phyloP scores from a whole-genome alignment of 768 basidiomycete species.

The Tephrocybe sp. region DNA sequence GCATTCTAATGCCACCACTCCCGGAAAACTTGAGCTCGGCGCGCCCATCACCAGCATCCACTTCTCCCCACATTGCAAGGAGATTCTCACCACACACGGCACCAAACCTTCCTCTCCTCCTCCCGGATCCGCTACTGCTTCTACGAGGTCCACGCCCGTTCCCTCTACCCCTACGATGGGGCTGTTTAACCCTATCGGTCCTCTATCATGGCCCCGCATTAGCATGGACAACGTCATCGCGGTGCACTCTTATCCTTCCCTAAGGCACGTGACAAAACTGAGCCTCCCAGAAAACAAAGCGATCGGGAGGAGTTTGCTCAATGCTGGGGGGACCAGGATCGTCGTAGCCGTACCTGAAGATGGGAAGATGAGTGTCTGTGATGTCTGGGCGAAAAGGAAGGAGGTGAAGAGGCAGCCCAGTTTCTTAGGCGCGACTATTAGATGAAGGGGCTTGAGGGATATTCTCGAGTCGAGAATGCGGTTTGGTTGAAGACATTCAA shows the following conservation, averaged over 20 bases:
- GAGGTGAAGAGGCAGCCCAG: slow-evolving; percentile 34
- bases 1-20: slow-evolving; percentile 42
- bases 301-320: slow-evolving; percentile 59
- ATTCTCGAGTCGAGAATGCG: no score
- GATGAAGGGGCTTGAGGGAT: neutral
- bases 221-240: slow-evolving; percentile 34
- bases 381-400: slow-evolving; percentile 49
- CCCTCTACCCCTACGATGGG: neutral
- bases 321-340: slow-evolving; percentile 50
- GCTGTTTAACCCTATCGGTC: neutral
- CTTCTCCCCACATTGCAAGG: slow-evolving; percentile 80
- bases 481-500: no score
- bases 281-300: slow-evolving; percentile 41
- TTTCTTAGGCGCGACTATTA: slow-evolving; percentile 27
- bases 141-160: neutral
- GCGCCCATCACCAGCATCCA: slow-evolving; percentile 70
- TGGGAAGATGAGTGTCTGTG: slow-evolving; percentile 66
- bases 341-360: slow-evolving; percentile 64
- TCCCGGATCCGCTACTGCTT: neutral
- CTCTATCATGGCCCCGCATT: neutral
- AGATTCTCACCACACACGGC: slow-evolving; percentile 81
- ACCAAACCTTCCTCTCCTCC: slow-evolving; percentile 16
- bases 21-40: slow-evolving; percentile 45
- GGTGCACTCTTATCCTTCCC: slow-evolving; percentile 59
- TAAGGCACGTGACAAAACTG: slow-evolving; percentile 52